Evolutionary conservation across 176 grass and related monocot species (phyloP).

Genomic region (Musa schizocarpa): DNA sequence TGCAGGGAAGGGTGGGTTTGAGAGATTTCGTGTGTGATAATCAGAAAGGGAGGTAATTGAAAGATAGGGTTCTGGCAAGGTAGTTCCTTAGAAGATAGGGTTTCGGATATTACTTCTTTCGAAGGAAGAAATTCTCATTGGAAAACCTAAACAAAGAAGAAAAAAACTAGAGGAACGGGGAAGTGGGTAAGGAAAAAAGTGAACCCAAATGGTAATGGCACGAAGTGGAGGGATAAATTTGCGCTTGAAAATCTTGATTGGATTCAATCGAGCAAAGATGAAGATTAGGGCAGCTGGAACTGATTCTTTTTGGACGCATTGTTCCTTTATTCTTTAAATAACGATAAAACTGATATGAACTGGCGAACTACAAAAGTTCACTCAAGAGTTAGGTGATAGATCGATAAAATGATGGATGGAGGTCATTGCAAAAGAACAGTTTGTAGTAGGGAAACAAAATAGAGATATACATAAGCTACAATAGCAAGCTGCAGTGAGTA

Average conservation of each 20-base stretch:
- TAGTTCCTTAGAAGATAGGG: neutral
- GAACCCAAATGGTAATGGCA: neutral
- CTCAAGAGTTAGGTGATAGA: neutral
- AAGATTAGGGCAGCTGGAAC: neutral
- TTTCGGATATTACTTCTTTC: neutral
- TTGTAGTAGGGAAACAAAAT: neutral
- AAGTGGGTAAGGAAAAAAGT: too few relatives aligned
- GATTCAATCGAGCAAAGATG: neutral
- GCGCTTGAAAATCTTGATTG: neutral
- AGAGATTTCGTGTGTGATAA: neutral
- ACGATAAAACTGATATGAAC: neutral
- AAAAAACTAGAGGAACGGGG: too few relatives aligned
- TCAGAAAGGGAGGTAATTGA: neutral
- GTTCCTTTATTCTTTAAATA: neutral
- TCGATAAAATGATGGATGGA: neutral
- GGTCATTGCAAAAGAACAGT: neutral
- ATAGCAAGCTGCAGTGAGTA: neutral
- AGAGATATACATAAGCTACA: neutral
- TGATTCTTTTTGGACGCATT: neutral
- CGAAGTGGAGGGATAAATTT: neutral
- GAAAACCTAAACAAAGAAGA: neutral
- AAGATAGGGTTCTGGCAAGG: neutral
- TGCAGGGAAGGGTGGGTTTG: neutral
- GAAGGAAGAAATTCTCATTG: neutral
- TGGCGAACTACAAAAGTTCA: neutral